phyloP scores from a whole-genome alignment of 371 early-diverging fungal species.

The Mortierella polycephala region DNA sequence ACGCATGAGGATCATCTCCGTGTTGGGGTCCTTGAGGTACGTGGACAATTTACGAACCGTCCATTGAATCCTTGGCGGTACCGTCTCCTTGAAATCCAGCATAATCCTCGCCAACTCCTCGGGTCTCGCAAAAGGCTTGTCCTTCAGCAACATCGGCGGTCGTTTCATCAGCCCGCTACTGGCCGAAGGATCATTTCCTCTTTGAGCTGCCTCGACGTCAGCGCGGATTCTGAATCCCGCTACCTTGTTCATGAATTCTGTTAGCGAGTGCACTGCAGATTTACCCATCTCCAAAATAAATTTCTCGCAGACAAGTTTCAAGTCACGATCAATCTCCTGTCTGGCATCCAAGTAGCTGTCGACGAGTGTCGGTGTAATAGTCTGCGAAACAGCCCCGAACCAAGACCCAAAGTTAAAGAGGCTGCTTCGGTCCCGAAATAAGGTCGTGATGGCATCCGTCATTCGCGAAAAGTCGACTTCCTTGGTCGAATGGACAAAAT shows the following conservation, averaged over 20 bases:
- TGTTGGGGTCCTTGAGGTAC: conserved; percentile 80
- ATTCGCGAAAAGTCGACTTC: conserved; percentile 75
- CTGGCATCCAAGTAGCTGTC: conserved; percentile 68
- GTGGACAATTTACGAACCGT: conserved; percentile 69
- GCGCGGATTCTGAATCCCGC: conserved; percentile 53
- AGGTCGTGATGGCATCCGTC: conserved; percentile 51
- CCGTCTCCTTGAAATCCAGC: conserved; percentile 64
- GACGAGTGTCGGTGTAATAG: conserved; percentile 69
- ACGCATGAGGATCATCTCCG: conserved; percentile 76
- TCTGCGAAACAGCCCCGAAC: conserved; percentile 66
- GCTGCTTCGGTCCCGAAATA: conserved; percentile 38
- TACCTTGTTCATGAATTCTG: conserved; percentile 77
- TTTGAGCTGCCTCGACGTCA: conserved; percentile 44
- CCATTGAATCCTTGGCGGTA: conserved; percentile 63
- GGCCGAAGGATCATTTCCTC: conserved; percentile 33
- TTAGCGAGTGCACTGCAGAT: conserved; percentile 71
- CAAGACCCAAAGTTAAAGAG: conserved; percentile 58
- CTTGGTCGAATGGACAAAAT: conserved; percentile 76
- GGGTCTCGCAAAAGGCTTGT: conserved; percentile 58
- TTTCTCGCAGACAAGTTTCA: conserved; percentile 80
- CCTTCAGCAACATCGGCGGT: conserved; percentile 47
- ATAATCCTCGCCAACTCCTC: conserved; percentile 51
- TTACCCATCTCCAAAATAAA: conserved; percentile 77
- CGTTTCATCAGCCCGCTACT: conserved; percentile 30
- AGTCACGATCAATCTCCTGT: conserved; percentile 74